Conservation (phyloP, 225 moss, liverwort and hornwort species). For the Pseudoscleropodium purum region DNA sequence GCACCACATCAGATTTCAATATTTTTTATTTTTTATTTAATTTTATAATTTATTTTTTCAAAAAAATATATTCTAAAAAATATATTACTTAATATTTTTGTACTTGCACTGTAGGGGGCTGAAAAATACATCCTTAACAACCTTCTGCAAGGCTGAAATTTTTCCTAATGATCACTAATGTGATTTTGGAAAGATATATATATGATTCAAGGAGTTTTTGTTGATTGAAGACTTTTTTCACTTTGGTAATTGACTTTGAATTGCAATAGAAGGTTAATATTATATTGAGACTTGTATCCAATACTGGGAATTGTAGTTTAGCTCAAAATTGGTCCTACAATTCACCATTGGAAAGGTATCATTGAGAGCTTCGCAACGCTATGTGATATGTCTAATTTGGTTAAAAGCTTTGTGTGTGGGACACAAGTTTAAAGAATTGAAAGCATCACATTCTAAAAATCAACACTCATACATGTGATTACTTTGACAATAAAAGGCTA, state of each 20-base stretch:
- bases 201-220: too few relatives aligned
- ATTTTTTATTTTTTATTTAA: too few relatives aligned
- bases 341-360: background rate
- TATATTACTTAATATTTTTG: too few relatives aligned
- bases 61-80: too few relatives aligned
- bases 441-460: background rate
- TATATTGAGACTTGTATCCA: background rate
- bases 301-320: background rate
- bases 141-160: too few relatives aligned
- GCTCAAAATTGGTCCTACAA: background rate
- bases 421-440: background rate
- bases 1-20: too few relatives aligned
- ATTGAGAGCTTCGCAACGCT: background rate
- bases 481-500: background rate
- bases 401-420: background rate
- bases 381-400: background rate
- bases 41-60: too few relatives aligned
- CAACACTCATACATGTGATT: background rate
- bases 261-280: background rate
- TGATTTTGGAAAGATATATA: too few relatives aligned
- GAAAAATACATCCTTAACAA: too few relatives aligned
- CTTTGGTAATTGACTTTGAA: background rate
- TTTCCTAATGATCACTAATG: rapidly evolving
- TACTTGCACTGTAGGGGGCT: too few relatives aligned
- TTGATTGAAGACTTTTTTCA: background rate